Evolutionary conservation across 139 green algal species (phyloP).

Genomic region (Ettlia oleoabundans): DNA sequence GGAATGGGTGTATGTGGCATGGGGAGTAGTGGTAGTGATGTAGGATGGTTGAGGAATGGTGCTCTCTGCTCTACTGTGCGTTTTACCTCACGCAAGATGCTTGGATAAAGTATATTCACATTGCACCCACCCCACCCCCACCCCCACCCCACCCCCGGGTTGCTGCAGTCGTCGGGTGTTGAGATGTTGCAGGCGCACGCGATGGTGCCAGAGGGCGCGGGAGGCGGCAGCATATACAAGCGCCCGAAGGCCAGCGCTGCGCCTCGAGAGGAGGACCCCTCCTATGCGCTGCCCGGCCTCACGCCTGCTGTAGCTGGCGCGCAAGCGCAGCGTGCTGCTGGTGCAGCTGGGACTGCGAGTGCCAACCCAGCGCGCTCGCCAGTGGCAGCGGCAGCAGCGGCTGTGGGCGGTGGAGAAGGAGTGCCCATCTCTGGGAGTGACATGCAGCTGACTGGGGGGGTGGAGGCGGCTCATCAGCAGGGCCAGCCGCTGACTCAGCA

Average conservation of each 20-base stretch:
- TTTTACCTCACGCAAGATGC: no score
- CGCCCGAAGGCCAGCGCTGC: not conserved
- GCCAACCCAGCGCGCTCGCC: not conserved
- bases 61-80: no score
- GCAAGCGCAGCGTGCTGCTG: not conserved
- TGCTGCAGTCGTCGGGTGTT: conserved; percentile 16
- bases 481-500: not conserved
- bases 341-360: not conserved
- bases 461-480: not conserved
- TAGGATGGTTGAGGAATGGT: no score
- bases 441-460: conserved; percentile 32
- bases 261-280: not conserved
- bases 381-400: not conserved
- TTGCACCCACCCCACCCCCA: no score
- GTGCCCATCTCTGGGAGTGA: conserved; percentile 15
- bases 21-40: not conserved
- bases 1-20: not conserved
- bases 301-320: not conserved
- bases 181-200: conserved; percentile 37
- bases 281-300: conserved; percentile 9
- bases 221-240: conserved; percentile 28
- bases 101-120: no score
- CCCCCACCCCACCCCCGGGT: not conserved
- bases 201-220: conserved; percentile 18
- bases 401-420: not conserved